Percentiles rank a stretch among this genome's conserved stretches.
Evolutionary conservation across 768 basidiomycete species (phyloP).

Genomic region (Lanmaoa pseudosensibilis): DNA sequence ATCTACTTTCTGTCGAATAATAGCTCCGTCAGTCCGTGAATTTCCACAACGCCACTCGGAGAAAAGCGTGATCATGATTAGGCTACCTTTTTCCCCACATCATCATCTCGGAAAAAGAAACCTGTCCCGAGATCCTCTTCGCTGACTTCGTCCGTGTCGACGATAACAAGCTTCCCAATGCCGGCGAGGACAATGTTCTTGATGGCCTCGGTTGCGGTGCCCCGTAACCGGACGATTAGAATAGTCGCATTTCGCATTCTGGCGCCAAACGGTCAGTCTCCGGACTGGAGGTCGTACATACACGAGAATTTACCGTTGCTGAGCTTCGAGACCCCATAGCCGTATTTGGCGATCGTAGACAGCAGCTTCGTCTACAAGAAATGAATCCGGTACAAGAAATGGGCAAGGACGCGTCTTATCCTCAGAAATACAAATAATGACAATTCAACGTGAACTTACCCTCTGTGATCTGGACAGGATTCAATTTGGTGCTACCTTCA

Average conservation of each 20-base stretch:
- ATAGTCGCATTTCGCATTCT: slow-evolving; percentile 96
- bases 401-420: not conserved
- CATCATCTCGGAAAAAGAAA: slow-evolving; percentile 92
- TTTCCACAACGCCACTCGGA: slow-evolving; percentile 40
- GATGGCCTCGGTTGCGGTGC: slow-evolving; percentile 89
- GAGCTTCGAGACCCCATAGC: slow-evolving; percentile 97
- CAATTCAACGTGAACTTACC: slow-evolving; percentile 43
- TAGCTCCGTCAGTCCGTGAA: slow-evolving; percentile 33
- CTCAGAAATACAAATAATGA: not conserved
- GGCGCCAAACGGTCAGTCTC: slow-evolving; percentile 12
- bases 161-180: slow-evolving; percentile 83
- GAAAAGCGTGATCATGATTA: slow-evolving; percentile 8
- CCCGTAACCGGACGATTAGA: slow-evolving; percentile 73
- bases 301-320: slow-evolving; percentile 67
- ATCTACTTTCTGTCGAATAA: slow-evolving; percentile 66
- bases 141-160: slow-evolving; percentile 72
- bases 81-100: slow-evolving; percentile 82
- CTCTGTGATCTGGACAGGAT: slow-evolving; percentile 61
- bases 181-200: slow-evolving; percentile 98
- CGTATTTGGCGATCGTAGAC: slow-evolving; percentile 97
- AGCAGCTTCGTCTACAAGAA: slow-evolving; percentile 58
- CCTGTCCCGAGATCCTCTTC: slow-evolving; percentile 89
- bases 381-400: not conserved
- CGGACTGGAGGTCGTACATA: not conserved
- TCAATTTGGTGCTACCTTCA: slow-evolving; percentile 34